Evolutionary conservation across 768 basidiomycete species (phyloP).

Genomic region (Gloeophyllum trabeum): DNA sequence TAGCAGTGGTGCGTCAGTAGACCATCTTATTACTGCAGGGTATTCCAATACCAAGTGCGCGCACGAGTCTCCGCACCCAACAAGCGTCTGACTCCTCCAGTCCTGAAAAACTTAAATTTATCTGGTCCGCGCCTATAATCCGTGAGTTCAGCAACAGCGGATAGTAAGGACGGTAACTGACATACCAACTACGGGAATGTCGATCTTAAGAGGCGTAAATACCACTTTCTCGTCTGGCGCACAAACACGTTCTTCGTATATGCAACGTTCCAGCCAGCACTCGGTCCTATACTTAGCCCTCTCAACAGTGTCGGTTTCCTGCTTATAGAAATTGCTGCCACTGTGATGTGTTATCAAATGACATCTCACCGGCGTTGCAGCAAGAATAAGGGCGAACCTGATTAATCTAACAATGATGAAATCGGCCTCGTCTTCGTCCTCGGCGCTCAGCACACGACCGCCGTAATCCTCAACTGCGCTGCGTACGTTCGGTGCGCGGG

Average conservation of each 20-base stretch:
- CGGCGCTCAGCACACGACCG: slow-evolving; percentile 32
- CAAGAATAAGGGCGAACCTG: slow-evolving; percentile 31
- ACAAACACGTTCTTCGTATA: slow-evolving; percentile 67
- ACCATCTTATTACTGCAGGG: too few relatives aligned
- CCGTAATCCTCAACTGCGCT: slow-evolving; percentile 50
- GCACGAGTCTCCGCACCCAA: slow-evolving; percentile 53
- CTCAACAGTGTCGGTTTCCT: slow-evolving; percentile 35
- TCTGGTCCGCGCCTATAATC: slow-evolving; percentile 37
- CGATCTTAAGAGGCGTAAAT: slow-evolving; percentile 52
- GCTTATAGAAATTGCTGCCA: slow-evolving; percentile 55
- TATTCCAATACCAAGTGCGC: slow-evolving; percentile 45
- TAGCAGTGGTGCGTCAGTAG: too few relatives aligned
- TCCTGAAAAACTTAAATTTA: slow-evolving; percentile 65
- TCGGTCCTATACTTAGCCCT: slow-evolving; percentile 70
- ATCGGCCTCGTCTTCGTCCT: slow-evolving; percentile 35
- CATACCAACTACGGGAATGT: slow-evolving; percentile 49
- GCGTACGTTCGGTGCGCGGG: slow-evolving; percentile 42
- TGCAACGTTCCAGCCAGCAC: slow-evolving; percentile 87
- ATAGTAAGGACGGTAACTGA: not conserved
- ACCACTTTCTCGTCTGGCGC: slow-evolving; percentile 54
- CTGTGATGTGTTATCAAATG: slow-evolving; percentile 23
- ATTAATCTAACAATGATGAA: slow-evolving; percentile 64
- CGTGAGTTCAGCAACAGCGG: not conserved
- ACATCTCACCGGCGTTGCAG: not conserved
- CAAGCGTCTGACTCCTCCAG: slow-evolving; percentile 58